Evolutionary conservation across 1,139 yeast species (phyloP), one percentile per base, ranked within the genome.

Genomic region (Candida gigantensis): DNA sequence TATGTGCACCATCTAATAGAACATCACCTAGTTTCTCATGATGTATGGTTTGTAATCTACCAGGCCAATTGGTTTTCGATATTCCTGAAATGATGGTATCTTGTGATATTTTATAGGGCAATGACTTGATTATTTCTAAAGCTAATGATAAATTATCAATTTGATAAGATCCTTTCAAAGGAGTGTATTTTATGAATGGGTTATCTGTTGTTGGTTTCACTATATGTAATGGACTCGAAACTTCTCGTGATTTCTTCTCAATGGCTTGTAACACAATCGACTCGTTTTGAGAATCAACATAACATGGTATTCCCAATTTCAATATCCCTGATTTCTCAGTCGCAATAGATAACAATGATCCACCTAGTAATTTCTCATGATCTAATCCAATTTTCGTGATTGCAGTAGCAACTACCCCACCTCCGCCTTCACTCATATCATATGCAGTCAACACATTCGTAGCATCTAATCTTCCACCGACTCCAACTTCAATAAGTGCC

Each of bases 1-100:
- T 92, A 56, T 92, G 98, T 0, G 97, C 97, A 2, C 98, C 98
- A 59, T 92, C 98, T 2, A 89, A 49, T 6, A 88, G 58, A 0
- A 83, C 61, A 3, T 46, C 46, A 1, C 55, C 41, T 1, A 54
- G 38, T 2, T 47, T 53, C 5, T 58, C 53, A 23, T 58, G 58
- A 3, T 47, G 41, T 2, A 80, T 34, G 1, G 51, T 32, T 46
- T 84, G 90, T 27, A 84, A 58, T 46, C 90, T 60, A 2, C 84
- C 84, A 3, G 84, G 81, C 87, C 88, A 79, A 23, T 53, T 47
- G 0, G 79, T 78, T 1, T 50, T 41, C 2, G 52, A 31, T 0
- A 90, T 60, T 0, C 96, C 96, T 3, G 52, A 43, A 3, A 54
- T 44, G 0, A 85, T 65, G 1, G 58, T 45, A 0, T 61, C 58